These are phyloP conservation scores for Sclerotinia borealis DNA, from an alignment of 2,329 filamentous ascomycete genomes.

Conservation along the genomic window DNA sequence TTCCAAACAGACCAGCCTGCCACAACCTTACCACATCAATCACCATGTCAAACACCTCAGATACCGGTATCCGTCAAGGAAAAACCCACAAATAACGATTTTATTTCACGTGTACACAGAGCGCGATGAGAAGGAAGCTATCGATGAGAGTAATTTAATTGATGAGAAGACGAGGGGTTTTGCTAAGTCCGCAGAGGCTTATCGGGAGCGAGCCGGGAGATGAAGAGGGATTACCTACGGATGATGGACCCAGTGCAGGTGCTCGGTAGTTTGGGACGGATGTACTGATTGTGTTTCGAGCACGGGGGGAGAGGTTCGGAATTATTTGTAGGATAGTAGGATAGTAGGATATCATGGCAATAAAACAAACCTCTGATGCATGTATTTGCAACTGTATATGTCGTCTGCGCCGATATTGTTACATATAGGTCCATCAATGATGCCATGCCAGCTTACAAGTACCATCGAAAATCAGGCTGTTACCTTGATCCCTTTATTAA, in stretches of 20 bases:
- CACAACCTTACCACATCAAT: not conserved
- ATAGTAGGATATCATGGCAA: not conserved
- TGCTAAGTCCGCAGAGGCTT: slow-evolving; percentile 14
- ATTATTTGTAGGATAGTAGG: not conserved
- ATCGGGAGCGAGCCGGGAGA: slow-evolving; percentile 30
- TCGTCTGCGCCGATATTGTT: not conserved
- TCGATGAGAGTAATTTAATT: slow-evolving; percentile 1
- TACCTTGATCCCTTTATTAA: slow-evolving; percentile 7
- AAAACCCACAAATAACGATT: not conserved
- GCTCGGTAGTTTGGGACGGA: not conserved
- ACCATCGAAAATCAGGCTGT: not conserved
- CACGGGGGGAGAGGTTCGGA: not conserved
- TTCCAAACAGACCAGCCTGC: not conserved
- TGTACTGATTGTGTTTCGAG: not conserved
- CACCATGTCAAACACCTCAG: not conserved
- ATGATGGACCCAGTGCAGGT: slow-evolving; percentile 15
- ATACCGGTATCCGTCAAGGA: slow-evolving; percentile 3
- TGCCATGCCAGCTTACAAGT: not conserved
- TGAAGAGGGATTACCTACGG: slow-evolving; percentile 23
- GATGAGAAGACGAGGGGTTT: not conserved
- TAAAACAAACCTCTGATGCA: not conserved
- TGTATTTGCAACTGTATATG: no score
- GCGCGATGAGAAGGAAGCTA: slow-evolving; percentile 1
- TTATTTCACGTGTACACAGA: slow-evolving; percentile 4
- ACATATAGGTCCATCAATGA: not conserved